Evolutionary conservation across 345 rosid genomes (phyloP).

Genomic region (Heritiera fomes): DNA sequence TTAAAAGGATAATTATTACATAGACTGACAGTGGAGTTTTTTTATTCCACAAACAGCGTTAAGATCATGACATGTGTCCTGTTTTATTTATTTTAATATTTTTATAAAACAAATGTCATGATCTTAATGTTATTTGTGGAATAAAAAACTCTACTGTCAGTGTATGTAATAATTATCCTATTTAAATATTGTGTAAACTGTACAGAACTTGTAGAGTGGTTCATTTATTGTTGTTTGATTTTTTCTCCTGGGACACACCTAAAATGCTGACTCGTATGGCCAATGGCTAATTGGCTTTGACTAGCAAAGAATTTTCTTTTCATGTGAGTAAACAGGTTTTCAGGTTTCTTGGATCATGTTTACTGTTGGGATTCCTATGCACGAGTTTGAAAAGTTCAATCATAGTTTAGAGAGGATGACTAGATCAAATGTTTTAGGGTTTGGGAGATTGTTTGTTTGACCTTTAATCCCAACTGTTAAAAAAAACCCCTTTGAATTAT

Average conservation of each 20-base stretch:
- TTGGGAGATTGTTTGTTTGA: neutral
- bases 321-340: slow-evolving; percentile 11
- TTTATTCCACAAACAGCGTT: too few species aligned
- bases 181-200: too few species aligned
- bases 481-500: too few species aligned
- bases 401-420: neutral
- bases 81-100: too few species aligned
- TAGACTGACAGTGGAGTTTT: too few species aligned
- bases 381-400: neutral
- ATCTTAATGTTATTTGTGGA: too few species aligned
- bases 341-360: slow-evolving; percentile 16
- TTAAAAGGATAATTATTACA: too few species aligned
- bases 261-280: slow-evolving; percentile 4
- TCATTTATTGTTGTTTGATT: neutral
- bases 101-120: too few species aligned
- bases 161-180: too few species aligned
- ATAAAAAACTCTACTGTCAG: too few species aligned
- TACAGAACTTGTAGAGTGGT: too few species aligned
- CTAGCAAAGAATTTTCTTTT: neutral
- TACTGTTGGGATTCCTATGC: neutral
- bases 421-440: neutral
- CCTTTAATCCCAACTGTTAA: neutral
- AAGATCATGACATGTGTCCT: too few species aligned
- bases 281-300: neutral
- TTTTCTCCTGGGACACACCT: neutral